A percentile compares a stretch with the other conserved stretches of the same genome.
These are phyloP conservation scores for Naumovozyma castellii DNA, from an alignment of 805 yeast genomes.

Conservation along the genomic window DNA sequence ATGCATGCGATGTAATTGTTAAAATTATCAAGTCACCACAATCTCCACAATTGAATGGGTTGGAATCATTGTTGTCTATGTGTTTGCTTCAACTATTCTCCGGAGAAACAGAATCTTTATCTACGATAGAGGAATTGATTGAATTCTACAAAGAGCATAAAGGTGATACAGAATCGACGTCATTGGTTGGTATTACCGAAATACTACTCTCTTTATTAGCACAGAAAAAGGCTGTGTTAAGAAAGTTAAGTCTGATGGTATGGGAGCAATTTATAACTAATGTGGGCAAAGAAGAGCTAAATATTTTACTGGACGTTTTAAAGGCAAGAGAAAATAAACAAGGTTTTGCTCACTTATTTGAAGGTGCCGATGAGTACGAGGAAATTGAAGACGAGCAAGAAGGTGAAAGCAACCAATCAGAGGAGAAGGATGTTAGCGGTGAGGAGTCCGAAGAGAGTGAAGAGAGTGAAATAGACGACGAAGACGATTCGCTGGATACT, in stretches of 20 bases:
- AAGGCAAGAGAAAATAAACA: constrained; percentile 65
- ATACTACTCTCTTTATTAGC: constrained; percentile 48
- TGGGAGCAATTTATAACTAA: constrained; percentile 49
- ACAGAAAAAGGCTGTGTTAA: constrained; percentile 47
- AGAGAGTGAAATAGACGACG: constrained; percentile 23
- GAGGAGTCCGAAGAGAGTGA: constrained; percentile 30
- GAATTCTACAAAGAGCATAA: constrained; percentile 31
- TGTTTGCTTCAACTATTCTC: constrained; percentile 66
- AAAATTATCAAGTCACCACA: constrained; percentile 28
- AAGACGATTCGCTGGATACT: constrained; percentile 28
- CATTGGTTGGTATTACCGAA: constrained; percentile 47
- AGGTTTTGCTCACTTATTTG: constrained; percentile 71
- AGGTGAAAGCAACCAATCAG: constrained; percentile 29
- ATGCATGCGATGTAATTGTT: constrained; percentile 41
- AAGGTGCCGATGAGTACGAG: constrained; percentile 44
- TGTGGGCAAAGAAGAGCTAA: constrained; percentile 37
- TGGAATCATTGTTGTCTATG: constrained; percentile 71
- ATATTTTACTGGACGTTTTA: constrained; percentile 45
- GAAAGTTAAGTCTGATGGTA: constrained; percentile 45
- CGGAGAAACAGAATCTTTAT: constrained; percentile 68
- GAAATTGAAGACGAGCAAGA: constrained; percentile 40
- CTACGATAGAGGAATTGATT: constrained; percentile 59
- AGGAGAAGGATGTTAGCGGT: constrained; percentile 26
- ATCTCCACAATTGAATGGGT: constrained; percentile 42
- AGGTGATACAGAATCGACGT: constrained; percentile 26